Base-by-base conservation (phyloP, 2,329 filamentous ascomycete species). In the Neonectria magnoliae region DNA sequence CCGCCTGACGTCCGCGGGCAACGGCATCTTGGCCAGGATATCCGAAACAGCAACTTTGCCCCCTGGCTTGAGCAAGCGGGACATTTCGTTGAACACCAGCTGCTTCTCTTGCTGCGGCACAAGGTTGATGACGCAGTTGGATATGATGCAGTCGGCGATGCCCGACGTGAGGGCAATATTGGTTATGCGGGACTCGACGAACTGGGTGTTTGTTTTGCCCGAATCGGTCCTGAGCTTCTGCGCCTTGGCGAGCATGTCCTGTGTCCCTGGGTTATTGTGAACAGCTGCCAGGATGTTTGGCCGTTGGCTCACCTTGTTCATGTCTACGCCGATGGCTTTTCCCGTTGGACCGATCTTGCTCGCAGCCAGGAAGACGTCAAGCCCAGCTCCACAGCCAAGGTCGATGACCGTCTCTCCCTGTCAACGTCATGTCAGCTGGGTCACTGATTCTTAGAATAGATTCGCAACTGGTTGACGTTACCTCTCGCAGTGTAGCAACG, bases 91-190 rank as follows among this genome's bases (percentile, higher is more conserved):
- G 65, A 91, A 90, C 0, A 84, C 87, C 0, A 78, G 64, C 6
- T 77, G 80, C 71, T 89, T 90, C 10, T 90, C 85, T 0, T 65
- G 61, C 9, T 76, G 73, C 0, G 86, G 86, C 1, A 89, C 84
- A 0, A 89, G 83, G 67, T 89, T 90, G 64, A 90, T 77, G 27
- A 89, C 87, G 64, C 88, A 91, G 76, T 91, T 91, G 66, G 83
- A 87, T 67, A 90, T 88, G 61, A 91, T 83, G 69, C 84, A 85
- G 75, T 89, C 81, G 13, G 57, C 57, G 36, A 57, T 57, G 25
- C 44, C 44, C 11, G 44, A 57, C 48, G 47, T 44, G 44, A 57
- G 55, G 38, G 55, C 22, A 20, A 57, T 57, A 7, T 57, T 44
- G 11, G 84, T 88, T 70, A 90, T 89, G 18, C 71, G 72, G 2